Evolutionary conservation across 2,329 filamentous ascomycete species (phyloP), one percentile per base, ranked within the genome.

Genomic region (Clarireedia sp.): DNA sequence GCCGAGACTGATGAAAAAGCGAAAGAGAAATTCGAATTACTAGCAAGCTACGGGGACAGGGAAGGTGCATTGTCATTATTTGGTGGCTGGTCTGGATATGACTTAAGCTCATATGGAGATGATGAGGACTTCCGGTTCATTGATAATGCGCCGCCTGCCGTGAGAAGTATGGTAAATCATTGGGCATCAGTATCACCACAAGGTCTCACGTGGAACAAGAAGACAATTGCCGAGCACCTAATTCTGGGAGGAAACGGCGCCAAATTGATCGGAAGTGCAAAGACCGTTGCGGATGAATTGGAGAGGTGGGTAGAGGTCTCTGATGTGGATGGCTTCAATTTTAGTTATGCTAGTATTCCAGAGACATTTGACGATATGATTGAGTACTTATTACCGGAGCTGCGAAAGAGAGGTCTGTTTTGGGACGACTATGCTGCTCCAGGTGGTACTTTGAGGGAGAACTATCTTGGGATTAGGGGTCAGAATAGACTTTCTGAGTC

Each of bases 71-170:
- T 89, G 55, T 82, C 85, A 1, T 69, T 89, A 17, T 90, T 89
- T 62, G 84, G 85, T 19, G 86, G 86, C 1, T 90, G 86, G 85
- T 89, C 86, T 0, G 86, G 83, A 0, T 83, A 85, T 47, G 80
- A 87, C 64, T 70, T 86, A 23, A 72, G 75, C 6, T 71, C 76
- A 44, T 86, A 85, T 60, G 77, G 71, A 0, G 82, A 86, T 24
- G 82, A 86, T 43, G 77, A 86, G 63, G 83, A 86, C 65, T 69
- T 86, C 50, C 70, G 81, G 12, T 84, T n/a, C 76, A 71, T 40
- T 66, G 74, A 65, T 71, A 70, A 59, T 70, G 73, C 51, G 66
- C 73, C 49, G 64, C 74, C 57, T 62, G 73, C 75, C 73, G 67
- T 59, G 64, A 63, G 66, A 78, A 77, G 57, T 81, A 84, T 65